These are phyloP conservation scores for Coemansia reversa DNA, from an alignment of 192 early-diverging fungal species.

Conservation along the genomic window DNA sequence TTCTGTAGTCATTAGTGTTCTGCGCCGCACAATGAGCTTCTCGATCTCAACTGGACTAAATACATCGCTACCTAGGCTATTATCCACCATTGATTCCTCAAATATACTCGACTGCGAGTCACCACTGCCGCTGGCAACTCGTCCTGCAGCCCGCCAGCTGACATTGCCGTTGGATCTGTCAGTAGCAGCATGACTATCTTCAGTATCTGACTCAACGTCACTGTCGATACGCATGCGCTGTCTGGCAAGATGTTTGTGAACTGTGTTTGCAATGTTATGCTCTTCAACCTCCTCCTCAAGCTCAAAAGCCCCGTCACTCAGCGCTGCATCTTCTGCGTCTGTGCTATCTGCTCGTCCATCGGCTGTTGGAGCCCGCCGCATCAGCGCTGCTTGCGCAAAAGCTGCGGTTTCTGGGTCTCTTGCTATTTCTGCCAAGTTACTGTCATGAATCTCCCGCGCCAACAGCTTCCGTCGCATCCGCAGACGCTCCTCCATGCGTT, in stretches of 20 bases:
- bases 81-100: not conserved
- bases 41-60: constrained; percentile 40
- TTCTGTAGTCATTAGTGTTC: constrained; percentile 12
- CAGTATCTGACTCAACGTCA: constrained; percentile 23
- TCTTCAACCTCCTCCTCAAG: constrained; percentile 44
- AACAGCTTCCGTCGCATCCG: constrained; percentile 19
- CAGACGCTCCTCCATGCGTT: constrained; percentile 47
- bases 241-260: constrained; percentile 26
- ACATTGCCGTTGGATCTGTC: not conserved
- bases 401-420: constrained; percentile 54
- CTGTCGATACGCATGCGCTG: constrained; percentile 20
- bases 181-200: not conserved
- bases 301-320: constrained; percentile 17
- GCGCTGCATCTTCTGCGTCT: constrained; percentile 19
- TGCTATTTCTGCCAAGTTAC: constrained; percentile 42
- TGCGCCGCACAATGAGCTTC: constrained; percentile 40
- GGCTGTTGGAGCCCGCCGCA: constrained; percentile 34
- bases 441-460: constrained; percentile 43
- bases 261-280: constrained; percentile 9
- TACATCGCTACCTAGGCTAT: constrained; percentile 12
- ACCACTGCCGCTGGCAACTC: not conserved
- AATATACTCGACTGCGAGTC: constrained; percentile 6
- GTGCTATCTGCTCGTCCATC: constrained; percentile 1
- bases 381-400: constrained; percentile 52
- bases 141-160: not conserved